Evolutionary conservation across 1,284 basidiomycete species (phyloP).

Genomic region (Agaricales sp.): DNA sequence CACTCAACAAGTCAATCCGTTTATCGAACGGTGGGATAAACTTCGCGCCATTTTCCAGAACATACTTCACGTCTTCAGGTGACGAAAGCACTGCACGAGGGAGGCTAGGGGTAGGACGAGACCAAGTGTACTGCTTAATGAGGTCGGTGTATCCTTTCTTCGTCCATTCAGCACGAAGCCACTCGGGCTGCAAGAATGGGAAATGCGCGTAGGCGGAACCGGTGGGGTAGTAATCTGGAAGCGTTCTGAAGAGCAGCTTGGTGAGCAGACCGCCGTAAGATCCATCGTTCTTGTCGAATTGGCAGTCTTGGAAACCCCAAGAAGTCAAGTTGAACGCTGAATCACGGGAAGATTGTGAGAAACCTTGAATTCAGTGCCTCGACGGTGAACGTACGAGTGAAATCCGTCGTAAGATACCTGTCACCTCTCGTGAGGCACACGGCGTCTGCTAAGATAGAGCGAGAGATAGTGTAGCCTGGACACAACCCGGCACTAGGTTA

Average conservation of each 20-base stretch:
- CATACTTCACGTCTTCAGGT: slow-evolving; percentile 23
- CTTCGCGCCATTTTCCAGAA: slow-evolving; percentile 20
- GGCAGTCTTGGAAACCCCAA: slow-evolving; percentile 70
- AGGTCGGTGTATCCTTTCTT: slow-evolving; percentile 17
- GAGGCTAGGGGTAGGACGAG: slow-evolving; percentile 22
- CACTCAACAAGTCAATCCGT: slow-evolving; percentile 16
- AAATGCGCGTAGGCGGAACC: slow-evolving; percentile 53
- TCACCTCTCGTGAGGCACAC: slow-evolving; percentile 66
- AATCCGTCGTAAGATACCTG: slow-evolving; percentile 72
- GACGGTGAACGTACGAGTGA: slow-evolving; percentile 40
- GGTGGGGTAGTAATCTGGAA: slow-evolving; percentile 59
- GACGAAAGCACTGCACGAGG: slow-evolving; percentile 19
- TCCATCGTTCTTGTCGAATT: slow-evolving; percentile 51
- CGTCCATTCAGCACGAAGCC: slow-evolving; percentile 27
- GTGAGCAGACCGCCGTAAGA: slow-evolving; percentile 65
- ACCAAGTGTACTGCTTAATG: slow-evolving; percentile 39
- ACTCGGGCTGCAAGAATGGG: slow-evolving; percentile 48
- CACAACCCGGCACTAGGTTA: slow-evolving; percentile 63
- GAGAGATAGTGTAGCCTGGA: slow-evolving; percentile 81
- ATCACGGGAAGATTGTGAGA: slow-evolving; percentile 2
- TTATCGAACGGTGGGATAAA: slow-evolving; percentile 23
- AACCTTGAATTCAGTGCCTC: background rate
- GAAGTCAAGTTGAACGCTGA: slow-evolving; percentile 61
- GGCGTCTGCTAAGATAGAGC: slow-evolving; percentile 79
- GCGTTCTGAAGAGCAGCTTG: slow-evolving; percentile 59